A percentile compares a stretch with the other conserved stretches of the same genome.
These are phyloP conservation scores for Saussurea involucrata DNA, from an alignment of 129 eudicot genomes.

Conservation along the genomic window DNA sequence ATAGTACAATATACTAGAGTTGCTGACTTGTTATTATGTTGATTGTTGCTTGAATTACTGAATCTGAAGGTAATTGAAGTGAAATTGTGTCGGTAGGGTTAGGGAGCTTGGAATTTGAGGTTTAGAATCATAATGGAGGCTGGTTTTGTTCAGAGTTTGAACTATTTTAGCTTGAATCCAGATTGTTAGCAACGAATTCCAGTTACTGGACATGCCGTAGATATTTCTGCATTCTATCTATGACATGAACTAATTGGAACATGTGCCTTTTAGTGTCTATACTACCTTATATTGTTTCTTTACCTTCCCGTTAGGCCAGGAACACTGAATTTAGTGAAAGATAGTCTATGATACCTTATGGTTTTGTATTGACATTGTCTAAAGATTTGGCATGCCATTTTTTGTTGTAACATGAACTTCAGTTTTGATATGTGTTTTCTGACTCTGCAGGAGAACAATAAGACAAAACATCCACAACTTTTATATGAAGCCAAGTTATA, in stretches of 20 bases:
- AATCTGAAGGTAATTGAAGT: slow-evolving; percentile 1
- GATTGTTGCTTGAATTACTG: slow-evolving; percentile 4
- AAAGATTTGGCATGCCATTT: not conserved
- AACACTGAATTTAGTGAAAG: not conserved
- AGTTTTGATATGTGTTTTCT: not conserved
- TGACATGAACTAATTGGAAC: not conserved
- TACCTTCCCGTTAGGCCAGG: not conserved
- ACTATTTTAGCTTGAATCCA: slow-evolving; percentile 5
- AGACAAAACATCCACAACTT: slow-evolving; percentile 95
- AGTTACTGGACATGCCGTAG: not conserved
- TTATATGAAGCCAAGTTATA: slow-evolving; percentile 93
- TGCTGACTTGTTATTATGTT: not conserved
- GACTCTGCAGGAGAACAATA: slow-evolving; percentile 73
- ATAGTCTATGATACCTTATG: not conserved
- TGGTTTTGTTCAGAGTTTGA: not conserved
- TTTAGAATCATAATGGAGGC: slow-evolving; percentile 2
- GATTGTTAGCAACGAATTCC: not conserved
- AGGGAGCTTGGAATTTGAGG: slow-evolving; percentile 10
- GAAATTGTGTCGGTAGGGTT: not conserved
- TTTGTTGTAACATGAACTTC: not conserved
- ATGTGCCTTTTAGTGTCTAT: not conserved
- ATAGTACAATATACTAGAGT: not conserved
- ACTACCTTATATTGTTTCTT: not conserved
- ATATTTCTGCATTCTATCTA: not conserved
- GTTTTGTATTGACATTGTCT: not conserved